Base-by-base conservation (phyloP, 495 filamentous ascomycete species). In the Articulospora tetracladia region DNA sequence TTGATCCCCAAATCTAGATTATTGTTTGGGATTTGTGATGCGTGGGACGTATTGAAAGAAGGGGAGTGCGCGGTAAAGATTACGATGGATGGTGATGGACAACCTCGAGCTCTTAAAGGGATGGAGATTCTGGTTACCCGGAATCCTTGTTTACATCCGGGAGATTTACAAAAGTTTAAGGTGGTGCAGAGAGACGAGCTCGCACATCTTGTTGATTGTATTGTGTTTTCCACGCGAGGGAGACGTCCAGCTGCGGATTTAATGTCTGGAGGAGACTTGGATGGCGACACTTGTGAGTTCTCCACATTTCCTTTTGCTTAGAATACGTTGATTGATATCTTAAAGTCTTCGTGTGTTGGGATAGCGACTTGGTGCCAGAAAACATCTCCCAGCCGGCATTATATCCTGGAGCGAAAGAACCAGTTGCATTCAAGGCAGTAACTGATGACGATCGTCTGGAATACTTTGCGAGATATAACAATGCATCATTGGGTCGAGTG, bases 181-280 rank as follows among this genome's bases (percentile, higher is more conserved):
- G 74, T 69, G 1, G 77, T 80, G 0, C 61, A 76, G 26, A 63
- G 66, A 26, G 65, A 69, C 0, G 72, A 78, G 48, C 59, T 80
- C 22, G 55, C 73, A 2, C 77, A 81, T 53, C 65, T 82, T 1
- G 72, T 76, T 47, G 79, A 81, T 62, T 81, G 79, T 60, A 80
- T 82, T 52, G 77, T 81, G 4, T 82, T 81, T 59, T 69, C 79
- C 8, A 78, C 75, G 7, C 53, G 64, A 36, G 79, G 79, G 23
- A 73, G 65, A 41, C 60, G 79, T 51, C 77, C 79, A 13, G 72
- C 73, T 32, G 79, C 78, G 8, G 79, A 82, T 66, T 58, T 81
- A 50, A 80, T 81, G 79, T 81, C 78, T 23, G 79, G 79, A 8
- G 79, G 79, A 7, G 79, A 82, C 53, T 61, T 82, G 11, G 79